Percentiles rank a stretch among this genome's conserved stretches.
Evolutionary conservation across 2,329 filamentous ascomycete species (phyloP).

Genomic region (Sclerotinia borealis): DNA sequence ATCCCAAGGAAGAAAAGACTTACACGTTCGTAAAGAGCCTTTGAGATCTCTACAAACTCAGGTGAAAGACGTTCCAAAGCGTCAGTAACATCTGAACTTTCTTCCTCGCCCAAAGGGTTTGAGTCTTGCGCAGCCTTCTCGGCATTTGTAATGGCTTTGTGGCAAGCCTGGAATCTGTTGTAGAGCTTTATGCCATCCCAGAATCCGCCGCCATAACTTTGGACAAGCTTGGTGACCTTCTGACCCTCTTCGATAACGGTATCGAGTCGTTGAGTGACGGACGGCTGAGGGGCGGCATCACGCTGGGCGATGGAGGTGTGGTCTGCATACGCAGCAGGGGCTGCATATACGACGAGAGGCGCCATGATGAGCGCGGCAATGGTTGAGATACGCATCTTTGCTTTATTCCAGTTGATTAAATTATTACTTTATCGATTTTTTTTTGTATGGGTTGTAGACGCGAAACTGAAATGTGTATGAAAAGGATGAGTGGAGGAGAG

Average conservation of each 20-base stretch:
- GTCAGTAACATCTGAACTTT: not conserved
- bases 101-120: not conserved
- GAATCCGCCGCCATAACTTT: not conserved
- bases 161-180: not conserved
- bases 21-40: not conserved
- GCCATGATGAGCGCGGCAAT: not conserved
- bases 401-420: too few species aligned
- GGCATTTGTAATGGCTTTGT: not conserved
- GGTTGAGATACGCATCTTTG: not conserved
- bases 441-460: not conserved
- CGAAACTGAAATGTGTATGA: not conserved
- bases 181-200: not conserved
- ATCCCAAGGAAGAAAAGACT: not conserved
- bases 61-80: not conserved
- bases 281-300: not conserved
- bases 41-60: not conserved
- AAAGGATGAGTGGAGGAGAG: not conserved
- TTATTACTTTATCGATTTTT: too few species aligned
- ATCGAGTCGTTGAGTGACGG: not conserved
- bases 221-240: not conserved
- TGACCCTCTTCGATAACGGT: not conserved
- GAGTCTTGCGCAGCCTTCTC: not conserved
- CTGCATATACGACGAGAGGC: not conserved
- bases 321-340: not conserved
- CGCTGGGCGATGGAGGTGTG: not conserved